These are phyloP conservation scores for Pseudogymnoascus sp. DNA, from an alignment of 2,329 filamentous ascomycete species.

Conservation along the genomic window DNA sequence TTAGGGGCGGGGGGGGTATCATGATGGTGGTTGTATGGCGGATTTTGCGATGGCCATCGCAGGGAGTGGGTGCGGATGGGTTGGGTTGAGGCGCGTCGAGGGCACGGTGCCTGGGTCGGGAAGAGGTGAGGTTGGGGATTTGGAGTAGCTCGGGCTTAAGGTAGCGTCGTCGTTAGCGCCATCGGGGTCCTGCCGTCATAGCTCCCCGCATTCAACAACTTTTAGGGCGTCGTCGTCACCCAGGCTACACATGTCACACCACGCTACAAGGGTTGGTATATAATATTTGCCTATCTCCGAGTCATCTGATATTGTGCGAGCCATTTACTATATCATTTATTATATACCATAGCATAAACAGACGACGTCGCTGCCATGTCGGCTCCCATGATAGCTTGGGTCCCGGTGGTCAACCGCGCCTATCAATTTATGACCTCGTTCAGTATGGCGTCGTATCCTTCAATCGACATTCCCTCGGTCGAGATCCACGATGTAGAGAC, in stretches of 20 bases:
- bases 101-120: not conserved
- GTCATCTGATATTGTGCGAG: not conserved
- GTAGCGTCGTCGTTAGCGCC: not conserved
- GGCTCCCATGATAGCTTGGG: slow-evolving; percentile 36
- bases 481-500: slow-evolving; percentile 74
- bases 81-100: not conserved
- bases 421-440: slow-evolving; percentile 27
- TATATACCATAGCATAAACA: not conserved
- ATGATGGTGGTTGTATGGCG: not conserved
- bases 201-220: slow-evolving; percentile 9
- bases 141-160: not conserved
- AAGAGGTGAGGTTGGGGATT: slow-evolving; percentile 1
- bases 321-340: not conserved
- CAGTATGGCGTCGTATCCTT: slow-evolving; percentile 23
- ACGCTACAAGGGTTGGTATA: not conserved
- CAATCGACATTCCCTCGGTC: slow-evolving; percentile 56
- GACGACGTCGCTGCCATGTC: slow-evolving; percentile 21
- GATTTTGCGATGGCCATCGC: not conserved
- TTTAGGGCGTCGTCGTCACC: not conserved
- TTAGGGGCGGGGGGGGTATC: slow-evolving; percentile 8
- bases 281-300: not conserved
- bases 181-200: not conserved
- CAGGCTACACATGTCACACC: not conserved
- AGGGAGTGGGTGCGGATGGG: not conserved
- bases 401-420: slow-evolving; percentile 34